phyloP scores from a whole-genome alignment of 306 rosid species.

The Argentina anserina region DNA sequence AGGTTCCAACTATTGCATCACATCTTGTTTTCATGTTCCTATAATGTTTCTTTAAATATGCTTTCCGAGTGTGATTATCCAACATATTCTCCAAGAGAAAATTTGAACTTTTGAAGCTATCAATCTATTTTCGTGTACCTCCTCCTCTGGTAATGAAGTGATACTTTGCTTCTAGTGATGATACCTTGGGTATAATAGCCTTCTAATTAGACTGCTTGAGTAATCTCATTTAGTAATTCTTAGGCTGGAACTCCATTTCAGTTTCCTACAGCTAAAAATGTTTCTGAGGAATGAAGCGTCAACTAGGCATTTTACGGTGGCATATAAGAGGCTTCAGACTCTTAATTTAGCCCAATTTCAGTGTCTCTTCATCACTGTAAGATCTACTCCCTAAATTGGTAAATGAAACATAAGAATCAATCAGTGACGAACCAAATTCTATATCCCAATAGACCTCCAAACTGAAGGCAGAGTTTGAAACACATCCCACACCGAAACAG shows the following conservation, averaged over 20 bases:
- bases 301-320: neutral
- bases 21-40: too few relatives aligned
- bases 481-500: neutral
- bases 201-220: neutral
- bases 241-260: too few relatives aligned
- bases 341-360: neutral
- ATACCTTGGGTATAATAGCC: too few relatives aligned
- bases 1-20: neutral
- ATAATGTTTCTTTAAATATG: too few relatives aligned
- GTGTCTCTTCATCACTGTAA: neutral
- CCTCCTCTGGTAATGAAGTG: too few relatives aligned
- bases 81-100: too few relatives aligned
- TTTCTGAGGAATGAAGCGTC: neutral
- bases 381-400: neutral
- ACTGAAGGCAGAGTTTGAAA: neutral
- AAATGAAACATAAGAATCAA: neutral
- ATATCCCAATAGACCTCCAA: neutral
- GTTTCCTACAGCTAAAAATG: too few relatives aligned
- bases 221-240: neutral
- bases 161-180: too few relatives aligned
- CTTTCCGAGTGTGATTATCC: too few relatives aligned
- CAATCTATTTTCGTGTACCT: too few relatives aligned
- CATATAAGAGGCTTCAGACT: neutral
- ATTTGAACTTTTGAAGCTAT: too few relatives aligned
- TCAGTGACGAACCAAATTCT: neutral